These are phyloP conservation scores for Ascochyta pisi DNA, from an alignment of 2,329 filamentous ascomycete species.

Conservation along the genomic window DNA sequence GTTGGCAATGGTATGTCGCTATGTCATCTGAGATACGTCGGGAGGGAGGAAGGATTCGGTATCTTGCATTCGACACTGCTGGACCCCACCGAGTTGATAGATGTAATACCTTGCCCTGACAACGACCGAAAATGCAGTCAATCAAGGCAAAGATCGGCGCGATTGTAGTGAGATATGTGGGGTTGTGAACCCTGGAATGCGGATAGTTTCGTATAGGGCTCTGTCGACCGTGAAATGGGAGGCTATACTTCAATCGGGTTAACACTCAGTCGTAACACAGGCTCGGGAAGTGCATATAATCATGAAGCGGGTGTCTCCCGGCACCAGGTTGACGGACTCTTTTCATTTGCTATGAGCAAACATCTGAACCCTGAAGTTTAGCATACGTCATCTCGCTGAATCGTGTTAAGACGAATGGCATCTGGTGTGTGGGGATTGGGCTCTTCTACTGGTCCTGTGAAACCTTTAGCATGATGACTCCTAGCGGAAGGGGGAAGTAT, in stretches of 20 bases:
- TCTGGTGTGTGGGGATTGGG: too few species aligned
- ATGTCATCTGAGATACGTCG: conserved; percentile 20
- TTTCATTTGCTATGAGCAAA: not conserved
- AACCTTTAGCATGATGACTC: not conserved
- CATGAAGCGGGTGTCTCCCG: conserved; percentile 15
- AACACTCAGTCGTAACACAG: conserved; percentile 7
- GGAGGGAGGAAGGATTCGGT: conserved; percentile 13
- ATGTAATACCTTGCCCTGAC: conserved; percentile 7
- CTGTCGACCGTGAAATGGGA: not conserved
- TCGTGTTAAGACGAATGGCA: too few species aligned
- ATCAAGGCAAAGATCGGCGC: conserved; percentile 1
- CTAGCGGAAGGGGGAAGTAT: not conserved
- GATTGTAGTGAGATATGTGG: conserved; percentile 13
- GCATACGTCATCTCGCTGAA: not conserved
- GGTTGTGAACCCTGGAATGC: conserved; percentile 15
- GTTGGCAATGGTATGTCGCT: conserved; percentile 16
- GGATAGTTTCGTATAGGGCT: conserved; percentile 1
- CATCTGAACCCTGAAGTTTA: not conserved
- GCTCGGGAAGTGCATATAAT: conserved; percentile 1
- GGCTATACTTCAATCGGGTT: conserved; percentile 2
- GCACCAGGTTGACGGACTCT: not conserved
- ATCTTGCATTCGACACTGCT: conserved; percentile 12
- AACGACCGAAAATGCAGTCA: conserved; percentile 10
- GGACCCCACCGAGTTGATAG: not conserved
- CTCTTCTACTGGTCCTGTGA: not conserved